A percentile compares a stretch with the other conserved stretches of the same genome.
Evolutionary conservation across 2,329 filamentous ascomycete genomes (phyloP).

Genomic region (Calonectria naviculata): DNA sequence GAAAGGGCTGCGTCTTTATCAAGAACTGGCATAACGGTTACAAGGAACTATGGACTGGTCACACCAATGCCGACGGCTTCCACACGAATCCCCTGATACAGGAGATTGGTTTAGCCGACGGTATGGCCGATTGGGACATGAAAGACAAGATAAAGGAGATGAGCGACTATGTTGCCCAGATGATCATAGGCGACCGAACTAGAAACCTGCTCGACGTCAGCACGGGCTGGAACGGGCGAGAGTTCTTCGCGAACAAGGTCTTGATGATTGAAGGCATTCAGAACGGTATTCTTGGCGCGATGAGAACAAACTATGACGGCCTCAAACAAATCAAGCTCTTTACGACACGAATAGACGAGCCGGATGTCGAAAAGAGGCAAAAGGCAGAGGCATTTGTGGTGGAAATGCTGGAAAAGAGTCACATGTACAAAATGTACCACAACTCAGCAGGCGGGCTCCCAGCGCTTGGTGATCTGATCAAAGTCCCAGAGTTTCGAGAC

Average conservation of each 20-base stretch:
- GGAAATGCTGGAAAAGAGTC: constrained; percentile 46
- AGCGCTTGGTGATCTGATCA: constrained; percentile 47
- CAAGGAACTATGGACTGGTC: constrained; percentile 48
- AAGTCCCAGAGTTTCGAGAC: constrained; percentile 39
- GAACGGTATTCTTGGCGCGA: constrained; percentile 46
- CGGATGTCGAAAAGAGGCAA: constrained; percentile 36
- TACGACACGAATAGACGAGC: constrained; percentile 45
- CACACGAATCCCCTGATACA: constrained; percentile 41
- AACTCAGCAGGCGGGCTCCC: constrained; percentile 44
- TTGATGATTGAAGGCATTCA: constrained; percentile 46
- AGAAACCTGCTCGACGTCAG: constrained; percentile 44
- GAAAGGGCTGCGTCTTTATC: constrained; percentile 55
- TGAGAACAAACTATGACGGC: constrained; percentile 43
- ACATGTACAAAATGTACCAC: constrained; percentile 52
- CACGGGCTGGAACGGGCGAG: constrained; percentile 45
- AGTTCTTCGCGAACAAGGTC: constrained; percentile 45
- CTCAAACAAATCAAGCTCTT: constrained; percentile 45
- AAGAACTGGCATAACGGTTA: constrained; percentile 54
- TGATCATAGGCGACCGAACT: constrained; percentile 48
- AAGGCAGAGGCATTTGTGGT: constrained; percentile 46
- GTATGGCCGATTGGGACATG: constrained; percentile 28
- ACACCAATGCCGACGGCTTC: constrained; percentile 47
- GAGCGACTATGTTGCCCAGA: constrained; percentile 51
- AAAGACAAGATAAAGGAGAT: constrained; percentile 38
- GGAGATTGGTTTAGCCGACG: constrained; percentile 47